Conservation (phyloP, 768 basidiomycete genomes). For the Boletales sp. region DNA sequence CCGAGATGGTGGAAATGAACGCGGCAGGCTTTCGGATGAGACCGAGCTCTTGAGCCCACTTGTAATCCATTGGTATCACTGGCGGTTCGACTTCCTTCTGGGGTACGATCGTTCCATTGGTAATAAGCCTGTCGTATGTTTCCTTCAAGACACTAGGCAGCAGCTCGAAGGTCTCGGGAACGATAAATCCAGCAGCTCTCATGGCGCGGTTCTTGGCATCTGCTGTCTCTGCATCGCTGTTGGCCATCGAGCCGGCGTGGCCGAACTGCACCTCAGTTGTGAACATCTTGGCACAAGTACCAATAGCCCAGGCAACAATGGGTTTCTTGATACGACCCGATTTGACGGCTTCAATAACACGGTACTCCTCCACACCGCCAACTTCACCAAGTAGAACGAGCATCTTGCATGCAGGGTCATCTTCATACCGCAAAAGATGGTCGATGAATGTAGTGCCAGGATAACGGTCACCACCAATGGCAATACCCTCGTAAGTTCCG, state of each 20-base stretch:
- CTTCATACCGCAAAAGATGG: slow-evolving; percentile 96
- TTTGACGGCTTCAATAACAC: slow-evolving; percentile 97
- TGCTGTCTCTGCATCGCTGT: slow-evolving; percentile 96
- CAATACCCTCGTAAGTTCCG: slow-evolving; percentile 99
- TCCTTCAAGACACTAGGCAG: slow-evolving; percentile 81
- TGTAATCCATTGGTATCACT: slow-evolving; percentile 99
- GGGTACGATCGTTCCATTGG: slow-evolving; percentile 60
- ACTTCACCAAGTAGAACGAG: slow-evolving; percentile 98
- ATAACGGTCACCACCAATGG: slow-evolving; percentile 99
- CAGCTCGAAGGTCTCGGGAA: slow-evolving; percentile 97
- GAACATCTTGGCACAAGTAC: slow-evolving; percentile 99
- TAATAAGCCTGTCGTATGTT: slow-evolving; percentile 82
- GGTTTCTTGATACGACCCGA: slow-evolving; percentile 93
- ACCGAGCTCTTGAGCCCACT: slow-evolving; percentile 98
- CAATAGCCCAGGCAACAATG: slow-evolving; percentile 99
- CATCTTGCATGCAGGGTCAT: slow-evolving; percentile 97
- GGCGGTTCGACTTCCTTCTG: slow-evolving; percentile 85
- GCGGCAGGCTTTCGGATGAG: slow-evolving; percentile 98
- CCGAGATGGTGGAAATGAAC: slow-evolving; percentile 98
- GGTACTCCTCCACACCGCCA: slow-evolving; percentile 98
- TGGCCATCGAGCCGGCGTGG: slow-evolving; percentile 97
- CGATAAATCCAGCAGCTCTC: slow-evolving; percentile 92
- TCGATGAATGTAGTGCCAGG: slow-evolving; percentile 99
- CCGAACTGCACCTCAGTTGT: slow-evolving; percentile 99
- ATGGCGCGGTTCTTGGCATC: slow-evolving; percentile 97